Evolutionary conservation across 176 grass and related monocot genomes (phyloP).

Genomic region (Avena atlantica): DNA sequence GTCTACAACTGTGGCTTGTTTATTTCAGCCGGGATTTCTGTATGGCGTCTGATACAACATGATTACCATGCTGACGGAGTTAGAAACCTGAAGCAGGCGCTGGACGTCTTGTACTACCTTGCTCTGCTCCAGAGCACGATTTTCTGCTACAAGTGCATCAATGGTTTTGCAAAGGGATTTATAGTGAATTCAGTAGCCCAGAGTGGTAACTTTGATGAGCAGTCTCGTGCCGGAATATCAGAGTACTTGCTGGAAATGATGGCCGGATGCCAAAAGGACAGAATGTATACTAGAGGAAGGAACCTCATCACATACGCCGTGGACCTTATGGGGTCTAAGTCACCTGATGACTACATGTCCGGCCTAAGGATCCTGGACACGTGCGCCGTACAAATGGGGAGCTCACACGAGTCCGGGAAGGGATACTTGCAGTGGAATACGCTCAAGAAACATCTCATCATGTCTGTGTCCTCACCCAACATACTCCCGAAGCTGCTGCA

Average conservation of each 20-base stretch:
- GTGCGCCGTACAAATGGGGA: too few species aligned
- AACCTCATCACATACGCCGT: too few species aligned
- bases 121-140: not conserved
- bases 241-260: too few species aligned
- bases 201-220: too few species aligned
- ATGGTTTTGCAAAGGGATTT: too few species aligned
- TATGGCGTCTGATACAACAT: not conserved
- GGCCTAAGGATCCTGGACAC: not conserved
- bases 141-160: too few species aligned
- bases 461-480: not conserved
- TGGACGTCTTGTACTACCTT: not conserved
- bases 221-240: too few species aligned
- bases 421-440: not conserved
- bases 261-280: too few species aligned
- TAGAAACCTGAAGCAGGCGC: not conserved
- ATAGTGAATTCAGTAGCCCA: too few species aligned
- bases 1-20: not conserved
- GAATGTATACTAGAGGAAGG: too few species aligned
- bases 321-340: too few species aligned
- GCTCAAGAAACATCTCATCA: not conserved
- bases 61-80: not conserved
- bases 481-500: not conserved
- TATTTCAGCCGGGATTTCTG: not conserved
- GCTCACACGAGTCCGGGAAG: not conserved
- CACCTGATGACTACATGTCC: too few species aligned